Conservation (phyloP, 2,329 filamentous ascomycete species). For the Monosporascus sp. region DNA sequence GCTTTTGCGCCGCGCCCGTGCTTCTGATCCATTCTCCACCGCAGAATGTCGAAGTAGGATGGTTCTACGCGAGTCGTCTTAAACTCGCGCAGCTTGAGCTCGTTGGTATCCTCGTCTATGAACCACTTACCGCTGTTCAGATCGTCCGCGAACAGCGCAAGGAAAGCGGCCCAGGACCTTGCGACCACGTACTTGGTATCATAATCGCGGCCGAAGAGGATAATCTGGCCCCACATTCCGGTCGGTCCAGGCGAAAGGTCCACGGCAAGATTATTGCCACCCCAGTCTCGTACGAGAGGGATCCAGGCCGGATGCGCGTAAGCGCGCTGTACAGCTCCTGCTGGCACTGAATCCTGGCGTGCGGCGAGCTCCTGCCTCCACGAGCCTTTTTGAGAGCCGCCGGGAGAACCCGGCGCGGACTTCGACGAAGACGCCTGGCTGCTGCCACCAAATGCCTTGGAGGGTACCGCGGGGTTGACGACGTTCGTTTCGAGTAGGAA, state of each 20-base stretch:
- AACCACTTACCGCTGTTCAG: constrained; percentile 83
- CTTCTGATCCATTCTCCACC: constrained; percentile 95
- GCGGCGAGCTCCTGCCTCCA: constrained; percentile 84
- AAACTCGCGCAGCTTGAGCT: constrained; percentile 90
- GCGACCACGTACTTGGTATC: constrained; percentile 97
- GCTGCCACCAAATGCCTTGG: constrained; percentile 66
- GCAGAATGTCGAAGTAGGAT: constrained; percentile 86
- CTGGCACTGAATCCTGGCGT: constrained; percentile 82
- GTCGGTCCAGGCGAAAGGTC: constrained; percentile 86
- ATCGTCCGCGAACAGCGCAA: constrained; percentile 86
- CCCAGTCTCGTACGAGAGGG: constrained; percentile 93
- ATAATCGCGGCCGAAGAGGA: constrained; percentile 94
- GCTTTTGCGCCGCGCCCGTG: constrained; percentile 59
- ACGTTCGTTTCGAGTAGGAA: constrained; percentile 62
- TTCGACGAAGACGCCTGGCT: constrained; percentile 65
- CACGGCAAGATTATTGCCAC: constrained; percentile 93
- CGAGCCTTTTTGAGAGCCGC: constrained; percentile 49
- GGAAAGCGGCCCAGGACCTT: constrained; percentile 82
- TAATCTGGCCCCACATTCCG: constrained; percentile 93
- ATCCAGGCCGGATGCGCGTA: constrained; percentile 97
- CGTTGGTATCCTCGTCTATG: constrained; percentile 86
- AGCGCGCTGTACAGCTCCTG: constrained; percentile 80
- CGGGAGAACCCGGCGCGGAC: constrained; percentile 43
- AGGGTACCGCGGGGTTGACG: constrained; percentile 57
- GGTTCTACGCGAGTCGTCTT: constrained; percentile 85